These are phyloP conservation scores for Mycena indigotica DNA, from an alignment of 768 basidiomycete genomes.

Conservation along the genomic window DNA sequence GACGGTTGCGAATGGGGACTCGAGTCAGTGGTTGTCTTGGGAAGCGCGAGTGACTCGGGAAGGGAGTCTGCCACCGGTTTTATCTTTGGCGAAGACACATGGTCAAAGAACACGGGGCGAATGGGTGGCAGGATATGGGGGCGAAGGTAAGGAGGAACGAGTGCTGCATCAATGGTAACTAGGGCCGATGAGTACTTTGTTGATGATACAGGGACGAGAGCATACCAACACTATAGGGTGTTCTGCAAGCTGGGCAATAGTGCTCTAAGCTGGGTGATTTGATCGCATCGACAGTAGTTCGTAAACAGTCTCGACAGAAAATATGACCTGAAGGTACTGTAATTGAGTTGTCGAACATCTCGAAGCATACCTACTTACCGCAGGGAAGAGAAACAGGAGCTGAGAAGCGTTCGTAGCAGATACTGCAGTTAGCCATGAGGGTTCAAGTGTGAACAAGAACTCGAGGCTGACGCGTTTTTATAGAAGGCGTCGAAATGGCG, in stretches of 20 bases:
- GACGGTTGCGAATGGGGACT: not conserved
- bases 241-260: conserved; percentile 10
- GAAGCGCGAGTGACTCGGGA: not conserved
- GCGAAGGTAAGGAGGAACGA: conserved; percentile 14
- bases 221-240: conserved; percentile 10
- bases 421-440: conserved; percentile 5
- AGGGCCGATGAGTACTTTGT: not conserved
- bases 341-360: too few species aligned
- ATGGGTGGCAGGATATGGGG: conserved; percentile 13
- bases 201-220: not conserved
- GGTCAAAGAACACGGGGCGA: conserved; percentile 11
- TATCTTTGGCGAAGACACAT: not conserved
- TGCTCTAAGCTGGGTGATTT: conserved; percentile 10
- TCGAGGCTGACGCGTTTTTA: not conserved
- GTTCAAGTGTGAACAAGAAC: not conserved
- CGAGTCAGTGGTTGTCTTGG: not conserved
- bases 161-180: conserved; percentile 13
- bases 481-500: not conserved
- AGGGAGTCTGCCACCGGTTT: not conserved
- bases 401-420: conserved; percentile 10
- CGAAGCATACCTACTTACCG: not conserved
- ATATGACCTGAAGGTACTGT: conserved; percentile 4
- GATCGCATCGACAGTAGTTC: conserved; percentile 8
- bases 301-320: conserved; percentile 15
- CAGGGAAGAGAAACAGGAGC: conserved; percentile 14